Percentiles rank a stretch among this genome's conserved stretches.
Conservation (phyloP, 345 rosid genomes). For the Salix brachista region DNA sequence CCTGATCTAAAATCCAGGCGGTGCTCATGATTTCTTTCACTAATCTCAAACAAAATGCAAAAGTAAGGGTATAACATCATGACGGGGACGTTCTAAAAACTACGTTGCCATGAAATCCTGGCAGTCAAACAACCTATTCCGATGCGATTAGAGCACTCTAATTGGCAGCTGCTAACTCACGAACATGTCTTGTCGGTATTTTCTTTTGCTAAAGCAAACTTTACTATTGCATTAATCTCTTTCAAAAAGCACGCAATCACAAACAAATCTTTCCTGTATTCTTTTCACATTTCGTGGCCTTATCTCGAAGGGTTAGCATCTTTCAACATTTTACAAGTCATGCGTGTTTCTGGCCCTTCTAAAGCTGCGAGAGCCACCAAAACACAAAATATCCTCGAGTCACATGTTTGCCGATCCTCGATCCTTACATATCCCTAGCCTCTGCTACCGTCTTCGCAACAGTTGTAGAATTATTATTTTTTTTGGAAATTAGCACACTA, state of each 20-base stretch:
- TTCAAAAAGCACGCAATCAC: not conserved
- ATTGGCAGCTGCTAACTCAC: not conserved
- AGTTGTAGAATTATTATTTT: not conserved
- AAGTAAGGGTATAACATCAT: not conserved
- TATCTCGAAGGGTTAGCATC: conserved; percentile 7
- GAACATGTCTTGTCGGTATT: not conserved
- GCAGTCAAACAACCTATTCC: not conserved
- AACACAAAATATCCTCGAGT: conserved; percentile 1
- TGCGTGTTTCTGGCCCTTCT: not conserved
- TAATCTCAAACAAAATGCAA: not conserved
- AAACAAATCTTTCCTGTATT: not conserved
- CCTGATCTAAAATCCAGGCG: not conserved
- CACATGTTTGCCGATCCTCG: conserved; percentile 8
- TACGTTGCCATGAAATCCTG: not conserved
- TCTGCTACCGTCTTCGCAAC: not conserved
- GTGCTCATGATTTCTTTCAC: not conserved
- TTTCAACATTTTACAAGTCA: not conserved
- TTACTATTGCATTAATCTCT: not conserved
- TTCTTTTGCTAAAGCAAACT: not conserved
- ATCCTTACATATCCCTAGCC: not conserved
- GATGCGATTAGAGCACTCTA: not conserved
- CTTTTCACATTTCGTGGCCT: conserved; percentile 1
- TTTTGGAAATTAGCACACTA: no score
- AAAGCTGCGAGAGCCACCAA: not conserved
- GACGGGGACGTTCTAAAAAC: not conserved